Percentiles rank a stretch among this genome's conserved stretches.
Conservation (phyloP, 2,329 filamentous ascomycete species). For the Hirsutella rhossiliensis region DNA sequence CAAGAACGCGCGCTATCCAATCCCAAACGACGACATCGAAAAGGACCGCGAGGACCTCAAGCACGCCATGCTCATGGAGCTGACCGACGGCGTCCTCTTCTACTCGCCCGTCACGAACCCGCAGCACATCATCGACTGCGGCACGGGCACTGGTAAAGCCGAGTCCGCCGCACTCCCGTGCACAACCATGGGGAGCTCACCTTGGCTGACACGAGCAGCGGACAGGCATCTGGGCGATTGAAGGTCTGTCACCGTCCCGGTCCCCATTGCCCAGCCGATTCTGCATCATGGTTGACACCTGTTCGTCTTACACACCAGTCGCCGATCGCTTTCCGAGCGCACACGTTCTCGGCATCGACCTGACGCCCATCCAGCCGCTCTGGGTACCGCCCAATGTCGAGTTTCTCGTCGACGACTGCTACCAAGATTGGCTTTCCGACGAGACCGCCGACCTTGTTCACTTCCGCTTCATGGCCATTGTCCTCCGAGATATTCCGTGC, state of each 20-base stretch:
- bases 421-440: constrained; percentile 17
- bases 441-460: constrained; percentile 17
- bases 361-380: constrained; percentile 26
- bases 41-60: constrained; percentile 26
- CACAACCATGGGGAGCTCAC: no score
- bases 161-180: background rate
- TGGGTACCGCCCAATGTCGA: constrained; percentile 28
- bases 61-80: constrained; percentile 23
- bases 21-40: constrained; percentile 27
- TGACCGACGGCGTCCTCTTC: constrained; percentile 23
- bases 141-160: constrained; percentile 13
- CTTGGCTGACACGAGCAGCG: no score
- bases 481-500: constrained; percentile 7
- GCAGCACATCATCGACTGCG: constrained; percentile 27
- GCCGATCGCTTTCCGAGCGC: constrained; percentile 19
- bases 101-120: constrained; percentile 26
- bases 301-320: background rate
- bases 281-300: no score
- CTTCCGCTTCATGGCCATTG: constrained; percentile 11
- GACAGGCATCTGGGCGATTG: constrained; percentile 5
- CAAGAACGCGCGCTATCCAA: constrained; percentile 20
- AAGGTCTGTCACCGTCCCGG: background rate
- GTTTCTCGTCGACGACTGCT: constrained; percentile 23
- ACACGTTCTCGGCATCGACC: constrained; percentile 23
- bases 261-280: no score